Evolutionary conservation across 306 rosid species (phyloP), one percentile per base, ranked within the genome.

Genomic region (Parietaria judaica): DNA sequence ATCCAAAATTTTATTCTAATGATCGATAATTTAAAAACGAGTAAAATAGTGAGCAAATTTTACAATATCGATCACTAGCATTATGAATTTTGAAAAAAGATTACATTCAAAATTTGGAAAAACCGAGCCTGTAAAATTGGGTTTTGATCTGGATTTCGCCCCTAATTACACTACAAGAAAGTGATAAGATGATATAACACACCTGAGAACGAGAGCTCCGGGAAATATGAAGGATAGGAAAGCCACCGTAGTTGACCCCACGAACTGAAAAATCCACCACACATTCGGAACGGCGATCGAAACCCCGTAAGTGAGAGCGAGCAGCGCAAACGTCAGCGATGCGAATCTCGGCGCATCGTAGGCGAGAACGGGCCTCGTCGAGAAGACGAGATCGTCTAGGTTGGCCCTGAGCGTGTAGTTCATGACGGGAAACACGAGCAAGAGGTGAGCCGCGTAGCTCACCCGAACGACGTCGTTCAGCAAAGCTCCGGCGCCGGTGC

Each of bases 161-260:
- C 31, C 14, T 13, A 17, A 7, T 16, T 11, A 57, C 10, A 57
- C 0, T 13, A 11, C 43, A 4, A 31, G 3, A 56, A 36, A 36
- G n/a, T 35, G 5, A 3, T 9, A 31, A 10, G 8, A 8, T 11
- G 13, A 11, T 57, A 11, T 7, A 35, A 57, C 3, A 55, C 75
- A 84, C 87, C 87, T 79, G 60, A 81, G 70, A 77, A 70, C 64
- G 14, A 81, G 62, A 7, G 80, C 72, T 1, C 81, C 80, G 14
- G 92, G 92, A 74, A 85, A 70, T 34, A 81, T 61, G 68, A 81
- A 85, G 4, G 85, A 65, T 69, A 70, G 59, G 73, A 58, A 72
- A 60, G 73, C 85, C 37, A 77, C 15, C 56, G 92, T 85, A 7
- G 87, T 85, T 38, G 87, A 81, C 45, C 85, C 84, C 84, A 81